Base-by-base conservation (phyloP, 306 rosid species). In the Fragaria vesca region DNA sequence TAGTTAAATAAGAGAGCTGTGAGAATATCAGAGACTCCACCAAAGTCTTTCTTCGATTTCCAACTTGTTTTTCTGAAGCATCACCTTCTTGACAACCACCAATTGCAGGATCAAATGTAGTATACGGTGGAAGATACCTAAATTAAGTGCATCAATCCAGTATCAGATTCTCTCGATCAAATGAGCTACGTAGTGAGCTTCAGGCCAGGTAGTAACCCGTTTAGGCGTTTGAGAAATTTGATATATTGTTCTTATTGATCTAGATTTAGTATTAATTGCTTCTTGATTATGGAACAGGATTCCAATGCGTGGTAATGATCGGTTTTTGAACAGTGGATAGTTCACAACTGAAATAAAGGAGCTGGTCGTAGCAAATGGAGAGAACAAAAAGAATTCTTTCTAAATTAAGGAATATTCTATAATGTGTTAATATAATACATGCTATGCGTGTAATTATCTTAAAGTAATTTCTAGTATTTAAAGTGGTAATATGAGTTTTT, bases 101-200 rank as follows among this genome's bases (percentile, higher is more conserved):
- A 71, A 47, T 82, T 15, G 70, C 3, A 1, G 91, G 89, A 42
- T 82, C 43, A 78, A 78, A 84, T 3, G 85, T 81, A 0, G 91
- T 91, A 68, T 89, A 79, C 40, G 92, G 90, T 51, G 91, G 94
- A 10, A 93, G 89, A 74, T 93, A 89, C 97, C 96, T 91, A 70
- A 68, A 18, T 11, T 0, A 16, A 17, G 17, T 36, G 18, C 24
- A 36, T 65, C 36, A 24, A 26, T 24, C 36, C 3, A 7, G 69
- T 32, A 63, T 65, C 26, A 65, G 43, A 65, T 65, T 65, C 69
- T 65, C 20, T 28, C 34, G 16, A 12, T 24, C 36, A 60, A 5
- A 21, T 57, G 15, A 2, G 11, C 62, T 55, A 55, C 24, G 10
- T 2, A 20, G 20, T 0, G 63, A 57, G 2, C n/a, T 62, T 30